These are phyloP conservation scores for Termitomyces sp. DNA, from an alignment of 768 basidiomycete genomes.

Conservation along the genomic window DNA sequence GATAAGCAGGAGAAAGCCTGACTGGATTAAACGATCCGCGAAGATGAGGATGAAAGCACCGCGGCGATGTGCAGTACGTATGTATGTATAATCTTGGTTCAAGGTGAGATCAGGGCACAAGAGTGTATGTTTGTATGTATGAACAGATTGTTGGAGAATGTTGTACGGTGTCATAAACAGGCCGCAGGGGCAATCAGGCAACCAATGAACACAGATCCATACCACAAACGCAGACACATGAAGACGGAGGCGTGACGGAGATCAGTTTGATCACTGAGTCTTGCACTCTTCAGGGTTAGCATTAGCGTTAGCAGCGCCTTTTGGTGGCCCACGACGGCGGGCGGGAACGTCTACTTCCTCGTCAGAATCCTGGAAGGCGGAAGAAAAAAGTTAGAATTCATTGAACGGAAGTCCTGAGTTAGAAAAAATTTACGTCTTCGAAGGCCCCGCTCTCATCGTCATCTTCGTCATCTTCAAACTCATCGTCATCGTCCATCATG, in stretches of 20 bases:
- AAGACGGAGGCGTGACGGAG: not conserved
- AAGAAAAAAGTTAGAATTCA: constrained; percentile 5
- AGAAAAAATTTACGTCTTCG: constrained; percentile 40
- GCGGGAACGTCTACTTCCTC: constrained; percentile 63
- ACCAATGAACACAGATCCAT: not conserved
- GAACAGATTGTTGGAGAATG: not conserved
- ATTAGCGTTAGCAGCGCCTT: constrained; percentile 43
- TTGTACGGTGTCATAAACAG: not conserved
- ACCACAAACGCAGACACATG: not conserved
- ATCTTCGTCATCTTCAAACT: constrained; percentile 55
- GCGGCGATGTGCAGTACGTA: constrained; percentile 2
- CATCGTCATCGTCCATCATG: constrained; percentile 54
- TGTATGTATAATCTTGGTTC: not conserved
- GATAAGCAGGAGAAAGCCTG: not conserved
- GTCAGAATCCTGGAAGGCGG: constrained; percentile 50
- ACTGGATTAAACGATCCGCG: constrained; percentile 4
- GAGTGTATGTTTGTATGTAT: not conserved
- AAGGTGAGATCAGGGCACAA: not conserved
- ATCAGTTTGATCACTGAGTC: constrained; percentile 55
- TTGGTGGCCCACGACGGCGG: constrained; percentile 53
- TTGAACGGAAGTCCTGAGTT: constrained; percentile 1
- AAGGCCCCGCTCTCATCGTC: constrained; percentile 30
- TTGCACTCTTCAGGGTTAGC: constrained; percentile 86
- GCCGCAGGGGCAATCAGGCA: not conserved
- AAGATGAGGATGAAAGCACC: not conserved